Base-by-base conservation (phyloP, 1,284 basidiomycete genomes). In the Ustilago xerochloae region DNA sequence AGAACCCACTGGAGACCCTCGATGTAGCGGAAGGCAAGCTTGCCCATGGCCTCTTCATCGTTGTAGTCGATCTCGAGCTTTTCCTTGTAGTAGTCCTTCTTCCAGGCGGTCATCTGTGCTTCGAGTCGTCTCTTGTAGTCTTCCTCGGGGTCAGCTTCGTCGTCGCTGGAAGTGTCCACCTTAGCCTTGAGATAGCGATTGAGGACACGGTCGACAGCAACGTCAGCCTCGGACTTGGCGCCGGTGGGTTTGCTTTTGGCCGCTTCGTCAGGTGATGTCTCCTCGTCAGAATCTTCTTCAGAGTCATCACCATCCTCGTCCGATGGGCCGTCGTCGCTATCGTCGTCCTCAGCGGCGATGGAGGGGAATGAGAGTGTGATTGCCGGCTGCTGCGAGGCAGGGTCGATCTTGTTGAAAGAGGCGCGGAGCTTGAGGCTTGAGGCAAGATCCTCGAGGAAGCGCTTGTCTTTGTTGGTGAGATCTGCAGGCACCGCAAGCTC, bases 1-100 rank as follows among this genome's bases (percentile, higher is more conserved):
- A 99, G 91, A 30, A 99, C 94, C 97, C 96, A 99, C 84, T 99
- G 97, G 67, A 99, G 86, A 0, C 96, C 97, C 84, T 99, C 94
- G 36, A 94, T 89, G 85, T 97, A 99, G 67, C 90, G 89, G 70
- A 68, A 84, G 12, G 74, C 75, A 7, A 84, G 68, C 58, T 70
- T 68, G 39, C 59, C 51, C 68, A 84, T 76, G 20, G 86, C 49
- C 88, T 88, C 52, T 87, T 88, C 54, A 75, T 91, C 85, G 73
- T 91, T 88, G 63, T 75, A 79, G 50, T 79, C 77, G 46, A 84
- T 72, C 24, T 77, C 70, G 61, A 84, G 72, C 74, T 84, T 84
- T 22, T 78, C 63, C 52, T 88, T 88, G 86, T 99, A 99, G 86
- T 99, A 98, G 3, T 85, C 86, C 63, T 89, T 87, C 87, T 99